Evolutionary conservation across 768 basidiomycete species (phyloP).

Genomic region (Mycena venus): DNA sequence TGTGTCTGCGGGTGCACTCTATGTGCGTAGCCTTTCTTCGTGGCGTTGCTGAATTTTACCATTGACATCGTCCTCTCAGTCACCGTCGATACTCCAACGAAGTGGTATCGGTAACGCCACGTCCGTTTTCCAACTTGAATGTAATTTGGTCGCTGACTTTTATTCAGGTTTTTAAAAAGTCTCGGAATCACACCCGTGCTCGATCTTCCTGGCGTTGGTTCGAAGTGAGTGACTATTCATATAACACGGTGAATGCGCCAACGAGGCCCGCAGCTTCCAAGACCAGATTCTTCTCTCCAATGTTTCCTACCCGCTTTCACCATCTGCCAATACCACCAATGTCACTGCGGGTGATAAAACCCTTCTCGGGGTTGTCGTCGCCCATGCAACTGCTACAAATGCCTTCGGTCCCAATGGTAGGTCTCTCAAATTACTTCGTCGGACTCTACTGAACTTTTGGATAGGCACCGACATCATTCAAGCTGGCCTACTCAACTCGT

Average conservation of each 20-base stretch:
- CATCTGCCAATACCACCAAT: conserved; percentile 27
- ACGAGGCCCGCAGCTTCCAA: conserved; percentile 23
- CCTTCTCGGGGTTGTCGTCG: conserved; percentile 22
- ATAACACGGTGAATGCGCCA: neutral
- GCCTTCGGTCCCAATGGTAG: conserved; percentile 28
- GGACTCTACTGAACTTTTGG: neutral
- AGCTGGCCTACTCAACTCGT: neutral
- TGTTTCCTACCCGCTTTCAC: conserved; percentile 27
- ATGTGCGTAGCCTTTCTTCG: conserved; percentile 18
- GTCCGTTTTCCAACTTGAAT: neutral
- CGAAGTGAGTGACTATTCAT: conserved; percentile 19
- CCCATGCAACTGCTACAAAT: conserved; percentile 22
- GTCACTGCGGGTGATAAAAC: conserved; percentile 6
- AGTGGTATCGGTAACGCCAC: conserved; percentile 34
- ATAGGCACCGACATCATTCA: conserved; percentile 8
- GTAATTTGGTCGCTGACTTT: neutral
- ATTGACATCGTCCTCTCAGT: conserved; percentile 6
- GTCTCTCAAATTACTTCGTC: neutral
- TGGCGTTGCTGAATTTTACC: neutral
- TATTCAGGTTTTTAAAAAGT: conserved; percentile 14
- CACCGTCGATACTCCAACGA: conserved; percentile 29
- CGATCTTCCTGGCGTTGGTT: conserved; percentile 35
- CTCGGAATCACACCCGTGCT: conserved; percentile 29
- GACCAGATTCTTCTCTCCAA: conserved; percentile 29
- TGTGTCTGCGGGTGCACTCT: conserved; percentile 26